Evolutionary conservation across 345 rosid species (phyloP).

Genomic region (Aquilaria yunnanensis): DNA sequence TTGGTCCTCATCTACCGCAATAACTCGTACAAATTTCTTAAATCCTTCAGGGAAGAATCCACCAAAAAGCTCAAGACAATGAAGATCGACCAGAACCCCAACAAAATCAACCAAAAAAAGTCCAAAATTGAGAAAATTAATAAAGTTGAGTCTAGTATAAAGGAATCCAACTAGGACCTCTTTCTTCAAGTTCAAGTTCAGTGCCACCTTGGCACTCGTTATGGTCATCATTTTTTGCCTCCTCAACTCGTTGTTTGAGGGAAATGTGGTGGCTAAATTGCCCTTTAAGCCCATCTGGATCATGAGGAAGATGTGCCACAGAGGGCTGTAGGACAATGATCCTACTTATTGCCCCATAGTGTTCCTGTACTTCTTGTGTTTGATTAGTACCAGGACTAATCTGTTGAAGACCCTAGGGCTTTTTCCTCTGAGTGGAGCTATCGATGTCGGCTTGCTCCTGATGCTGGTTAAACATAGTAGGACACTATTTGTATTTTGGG

Average conservation of each 20-base stretch:
- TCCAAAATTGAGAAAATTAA: slow-evolving; percentile 93
- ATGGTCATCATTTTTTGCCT: slow-evolving; percentile 86
- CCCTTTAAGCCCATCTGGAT: slow-evolving; percentile 74
- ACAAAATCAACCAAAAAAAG: slow-evolving; percentile 49
- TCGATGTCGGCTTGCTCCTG: slow-evolving; percentile 72
- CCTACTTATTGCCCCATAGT: slow-evolving; percentile 96
- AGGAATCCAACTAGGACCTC: slow-evolving; percentile 88
- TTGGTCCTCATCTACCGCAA: slow-evolving; percentile 98
- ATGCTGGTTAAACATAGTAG: slow-evolving; percentile 26
- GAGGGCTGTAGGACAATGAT: slow-evolving; percentile 78
- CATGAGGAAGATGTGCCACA: slow-evolving; percentile 83
- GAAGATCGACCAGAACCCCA: slow-evolving; percentile 57
- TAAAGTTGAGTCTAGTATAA: slow-evolving; percentile 87
- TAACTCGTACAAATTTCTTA: slow-evolving; percentile 79
- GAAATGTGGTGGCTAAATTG: slow-evolving; percentile 87
- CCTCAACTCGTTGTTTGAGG: slow-evolving; percentile 86
- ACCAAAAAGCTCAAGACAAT: slow-evolving; percentile 91
- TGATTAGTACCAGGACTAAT: slow-evolving; percentile 87
- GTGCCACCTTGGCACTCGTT: slow-evolving; percentile 91
- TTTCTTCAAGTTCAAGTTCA: slow-evolving; percentile 99
- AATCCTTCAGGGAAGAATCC: slow-evolving; percentile 89
- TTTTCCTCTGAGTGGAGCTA: slow-evolving; percentile 54
- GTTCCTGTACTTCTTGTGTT: slow-evolving; percentile 72
- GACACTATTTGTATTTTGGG: no score
- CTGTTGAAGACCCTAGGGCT: slow-evolving; percentile 76